Conservation (phyloP, 2,329 filamentous ascomycete genomes). For the Berkeleyomyces basicola region DNA sequence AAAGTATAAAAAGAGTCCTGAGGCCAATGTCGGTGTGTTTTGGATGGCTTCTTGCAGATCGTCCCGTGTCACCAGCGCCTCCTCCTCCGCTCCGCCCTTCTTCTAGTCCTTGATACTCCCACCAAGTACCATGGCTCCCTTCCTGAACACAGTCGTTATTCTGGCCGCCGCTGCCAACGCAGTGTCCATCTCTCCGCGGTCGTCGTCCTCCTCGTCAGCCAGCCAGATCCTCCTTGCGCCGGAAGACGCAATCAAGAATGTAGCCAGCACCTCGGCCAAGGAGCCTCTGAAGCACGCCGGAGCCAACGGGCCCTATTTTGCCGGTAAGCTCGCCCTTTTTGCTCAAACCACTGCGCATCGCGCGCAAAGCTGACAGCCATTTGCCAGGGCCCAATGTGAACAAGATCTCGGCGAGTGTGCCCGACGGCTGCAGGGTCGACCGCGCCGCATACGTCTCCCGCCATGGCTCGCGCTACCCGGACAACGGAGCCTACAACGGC, state of each 20-base stretch:
- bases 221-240: conserved; percentile 6
- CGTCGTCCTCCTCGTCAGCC: background rate
- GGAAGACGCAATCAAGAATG: conserved; percentile 7
- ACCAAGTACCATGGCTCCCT: background rate
- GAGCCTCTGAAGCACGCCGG: conserved; percentile 31
- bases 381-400: conserved; percentile 36
- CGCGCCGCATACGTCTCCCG: conserved; percentile 42
- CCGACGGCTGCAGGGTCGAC: conserved; percentile 40
- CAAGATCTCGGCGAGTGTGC: conserved; percentile 35
- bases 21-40: background rate
- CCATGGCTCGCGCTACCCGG: conserved; percentile 48
- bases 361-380: background rate
- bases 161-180: conserved; percentile 3
- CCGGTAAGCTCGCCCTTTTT: conserved; percentile 22
- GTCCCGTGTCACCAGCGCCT: background rate
- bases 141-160: conserved; percentile 6
- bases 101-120: background rate
- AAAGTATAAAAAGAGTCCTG: background rate
- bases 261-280: conserved; percentile 9
- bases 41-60: background rate
- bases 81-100: background rate
- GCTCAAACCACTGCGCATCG: too few species aligned
- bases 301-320: conserved; percentile 36
- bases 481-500: conserved; percentile 39
- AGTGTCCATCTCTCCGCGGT: background rate